Evolutionary conservation across 495 filamentous ascomycete genomes (phyloP).

Genomic region (Penicillium atrosanguineum): DNA sequence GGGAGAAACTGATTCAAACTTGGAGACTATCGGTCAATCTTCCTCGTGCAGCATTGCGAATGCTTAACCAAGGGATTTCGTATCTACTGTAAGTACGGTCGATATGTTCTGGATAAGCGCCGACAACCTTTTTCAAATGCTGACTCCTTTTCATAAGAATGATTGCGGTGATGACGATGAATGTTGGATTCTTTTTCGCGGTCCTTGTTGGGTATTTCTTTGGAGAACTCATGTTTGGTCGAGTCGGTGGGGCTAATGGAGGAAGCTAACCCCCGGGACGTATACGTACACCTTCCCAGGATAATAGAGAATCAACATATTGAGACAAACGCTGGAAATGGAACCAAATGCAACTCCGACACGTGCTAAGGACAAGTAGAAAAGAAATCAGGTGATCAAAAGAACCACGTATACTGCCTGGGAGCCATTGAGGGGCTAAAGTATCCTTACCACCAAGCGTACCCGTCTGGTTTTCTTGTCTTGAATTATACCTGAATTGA

Average conservation of each 20-base stretch:
- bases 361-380: too few relatives aligned
- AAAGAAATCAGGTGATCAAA: too few relatives aligned
- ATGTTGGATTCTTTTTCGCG: slow-evolving; percentile 4
- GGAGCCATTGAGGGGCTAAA: too few relatives aligned
- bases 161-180: slow-evolving; percentile 10
- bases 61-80: not conserved
- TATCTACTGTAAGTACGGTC: not conserved
- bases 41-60: not conserved
- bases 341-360: too few relatives aligned
- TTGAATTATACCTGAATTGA: too few relatives aligned
- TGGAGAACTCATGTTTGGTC: slow-evolving; percentile 2
- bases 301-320: too few relatives aligned
- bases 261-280: not conserved
- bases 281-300: too few relatives aligned
- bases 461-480: too few relatives aligned
- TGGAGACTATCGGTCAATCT: slow-evolving; percentile 1
- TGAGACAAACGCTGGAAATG: too few relatives aligned
- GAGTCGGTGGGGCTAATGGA: not conserved
- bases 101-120: not conserved
- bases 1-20: not conserved
- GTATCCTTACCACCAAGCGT: too few relatives aligned
- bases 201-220: slow-evolving; percentile 5
- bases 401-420: too few relatives aligned
- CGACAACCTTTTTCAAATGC: not conserved
- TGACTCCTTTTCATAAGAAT: not conserved